These are phyloP conservation scores for Penicillium sp. DNA, from an alignment of 2,329 filamentous ascomycete genomes.

Conservation along the genomic window DNA sequence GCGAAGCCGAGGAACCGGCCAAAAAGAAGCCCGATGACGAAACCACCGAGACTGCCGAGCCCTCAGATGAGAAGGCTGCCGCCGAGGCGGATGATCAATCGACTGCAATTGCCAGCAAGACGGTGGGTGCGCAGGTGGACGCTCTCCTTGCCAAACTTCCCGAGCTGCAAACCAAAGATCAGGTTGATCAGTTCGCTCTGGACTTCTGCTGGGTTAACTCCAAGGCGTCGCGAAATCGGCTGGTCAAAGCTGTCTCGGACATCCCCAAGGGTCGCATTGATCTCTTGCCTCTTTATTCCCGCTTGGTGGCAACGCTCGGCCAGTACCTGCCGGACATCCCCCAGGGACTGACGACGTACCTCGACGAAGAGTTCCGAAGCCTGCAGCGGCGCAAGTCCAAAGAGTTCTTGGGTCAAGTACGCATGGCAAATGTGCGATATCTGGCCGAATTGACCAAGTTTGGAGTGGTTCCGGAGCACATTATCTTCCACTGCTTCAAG, in stretches of 20 bases:
- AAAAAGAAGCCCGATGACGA: conserved; percentile 66
- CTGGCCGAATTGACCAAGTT: conserved; percentile 97
- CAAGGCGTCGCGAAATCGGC: conserved; percentile 90
- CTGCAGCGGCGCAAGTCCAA: conserved; percentile 96
- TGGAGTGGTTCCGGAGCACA: conserved; percentile 94
- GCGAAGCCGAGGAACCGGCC: conserved; percentile 73
- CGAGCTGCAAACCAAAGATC: conserved; percentile 85
- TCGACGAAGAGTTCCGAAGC: conserved; percentile 95
- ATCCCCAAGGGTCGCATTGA: conserved; percentile 92
- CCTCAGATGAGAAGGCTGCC: conserved; percentile 48
- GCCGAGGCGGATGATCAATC: conserved; percentile 73
- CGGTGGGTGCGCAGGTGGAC: conserved; percentile 94
- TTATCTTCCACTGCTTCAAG: conserved; percentile 97
- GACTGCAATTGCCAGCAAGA: conserved; percentile 94
- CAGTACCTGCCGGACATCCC: conserved; percentile 94
- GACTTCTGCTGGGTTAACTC: conserved; percentile 99
- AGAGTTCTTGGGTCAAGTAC: conserved; percentile 91
- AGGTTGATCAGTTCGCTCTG: conserved; percentile 85
- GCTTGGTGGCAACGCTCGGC: conserved; percentile 85
- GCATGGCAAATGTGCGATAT: conserved; percentile 93
- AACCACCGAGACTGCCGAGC: conserved; percentile 37
- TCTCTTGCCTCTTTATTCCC: conserved; percentile 84
- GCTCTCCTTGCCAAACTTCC: conserved; percentile 82
- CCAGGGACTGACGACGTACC: conserved; percentile 82
- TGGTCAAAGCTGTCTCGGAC: conserved; percentile 89